A percentile compares a stretch with the other conserved stretches of the same genome.
These are phyloP conservation scores for Pharus latifolius DNA, from an alignment of 176 grass and related monocot species.

Conservation along the genomic window DNA sequence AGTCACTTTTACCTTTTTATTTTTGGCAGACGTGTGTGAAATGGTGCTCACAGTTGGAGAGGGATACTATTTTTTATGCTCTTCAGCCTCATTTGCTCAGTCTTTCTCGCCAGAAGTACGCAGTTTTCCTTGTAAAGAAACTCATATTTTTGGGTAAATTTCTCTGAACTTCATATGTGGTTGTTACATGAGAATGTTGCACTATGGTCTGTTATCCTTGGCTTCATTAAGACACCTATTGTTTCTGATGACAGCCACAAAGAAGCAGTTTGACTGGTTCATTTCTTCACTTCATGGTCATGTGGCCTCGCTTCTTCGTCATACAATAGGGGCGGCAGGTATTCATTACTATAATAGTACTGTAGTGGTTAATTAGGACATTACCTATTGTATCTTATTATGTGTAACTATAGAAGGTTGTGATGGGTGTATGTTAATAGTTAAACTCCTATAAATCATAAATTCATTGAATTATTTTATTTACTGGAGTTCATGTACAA, in stretches of 20 bases:
- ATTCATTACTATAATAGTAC: background rate
- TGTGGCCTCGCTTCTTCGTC: conserved; percentile 64
- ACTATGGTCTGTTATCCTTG: background rate
- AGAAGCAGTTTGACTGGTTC: conserved; percentile 80
- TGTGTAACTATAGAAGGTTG: background rate
- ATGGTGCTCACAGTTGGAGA: conserved; percentile 71
- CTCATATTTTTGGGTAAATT: conserved; percentile 65
- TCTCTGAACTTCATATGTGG: background rate
- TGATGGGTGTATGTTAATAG: no score
- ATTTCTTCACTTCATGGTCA: conserved; percentile 80
- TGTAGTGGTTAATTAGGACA: background rate
- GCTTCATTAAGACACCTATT: conserved; percentile 15
- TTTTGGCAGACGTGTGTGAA: conserved; percentile 76
- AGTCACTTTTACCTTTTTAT: background rate
- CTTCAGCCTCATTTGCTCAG: conserved; percentile 57
- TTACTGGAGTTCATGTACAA: background rate
- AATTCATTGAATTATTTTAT: background rate
- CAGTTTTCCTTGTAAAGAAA: conserved; percentile 91
- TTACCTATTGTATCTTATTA: background rate
- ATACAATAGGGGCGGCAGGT: conserved; percentile 70
- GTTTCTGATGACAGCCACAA: conserved; percentile 43
- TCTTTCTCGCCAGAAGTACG: conserved; percentile 73
- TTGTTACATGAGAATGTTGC: background rate
- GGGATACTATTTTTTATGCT: conserved; percentile 59
- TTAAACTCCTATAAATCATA: no score